Evolutionary conservation across 805 yeast species (phyloP), one percentile per base, ranked within the genome.

Genomic region (Maudiozyma pseudohumilis): DNA sequence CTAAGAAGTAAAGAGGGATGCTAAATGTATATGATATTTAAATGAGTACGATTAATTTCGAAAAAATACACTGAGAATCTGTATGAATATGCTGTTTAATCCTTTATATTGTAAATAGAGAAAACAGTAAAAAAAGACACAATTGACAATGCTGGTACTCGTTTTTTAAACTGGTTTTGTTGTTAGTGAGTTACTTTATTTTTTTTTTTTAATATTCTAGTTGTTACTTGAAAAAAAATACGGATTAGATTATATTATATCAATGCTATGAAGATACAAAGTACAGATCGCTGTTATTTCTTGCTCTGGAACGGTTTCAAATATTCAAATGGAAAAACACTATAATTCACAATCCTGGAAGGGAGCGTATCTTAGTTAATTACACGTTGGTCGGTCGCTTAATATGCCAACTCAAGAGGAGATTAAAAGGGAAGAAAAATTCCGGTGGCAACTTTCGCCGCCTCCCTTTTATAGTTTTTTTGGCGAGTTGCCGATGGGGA

Each of bases 241-340:
- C n/a, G n/a, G n/a, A n/a, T n/a, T 31, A 31, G 34, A 31, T 31
- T 31, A 31, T 21, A 21, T 20, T 31, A 31, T 21, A 31, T 31
- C 22, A 31, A 29, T 20, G 9, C 31, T 35, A 16, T 24, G 24
- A 33, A 33, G 18, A 33, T 33, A 33, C 18, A 29, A 33, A 33
- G 19, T 33, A 33, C n/a, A 33, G 13, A 33, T n/a, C n/a, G n/a
- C n/a, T n/a, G n/a, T n/a, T n/a, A n/a, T n/a, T n/a, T n/a, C n/a
- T n/a, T n/a, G n/a, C n/a, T n/a, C n/a, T n/a, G n/a, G n/a, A n/a
- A n/a, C n/a, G n/a, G n/a, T n/a, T n/a, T n/a, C n/a, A n/a, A n/a
- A n/a, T n/a, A n/a, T n/a, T n/a, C n/a, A n/a, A n/a, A n/a, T n/a
- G n/a, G n/a, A n/a, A n/a, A n/a, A n/a, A n/a, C n/a, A n/a, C n/a